Evolutionary conservation across 176 grass and related monocot species (phyloP).

Genomic region (Panicum miliaceum): DNA sequence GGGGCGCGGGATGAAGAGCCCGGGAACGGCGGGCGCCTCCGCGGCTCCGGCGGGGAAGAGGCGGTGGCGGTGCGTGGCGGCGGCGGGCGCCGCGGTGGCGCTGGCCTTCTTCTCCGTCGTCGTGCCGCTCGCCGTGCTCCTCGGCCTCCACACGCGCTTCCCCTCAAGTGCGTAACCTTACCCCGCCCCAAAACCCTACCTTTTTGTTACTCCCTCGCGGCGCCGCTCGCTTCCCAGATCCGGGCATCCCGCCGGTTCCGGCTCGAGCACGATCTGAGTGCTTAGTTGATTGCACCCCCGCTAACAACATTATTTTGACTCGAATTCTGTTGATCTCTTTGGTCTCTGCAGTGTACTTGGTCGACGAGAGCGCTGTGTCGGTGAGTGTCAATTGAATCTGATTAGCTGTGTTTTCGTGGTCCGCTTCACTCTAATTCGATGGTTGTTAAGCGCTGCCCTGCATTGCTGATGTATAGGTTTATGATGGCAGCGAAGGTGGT

Average conservation of each 20-base stretch:
- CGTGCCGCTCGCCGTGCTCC: constrained; percentile 65
- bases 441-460: constrained; percentile 2
- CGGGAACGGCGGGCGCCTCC: constrained; percentile 19
- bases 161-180: constrained; percentile 51
- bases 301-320: neutral
- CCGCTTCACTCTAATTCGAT: constrained; percentile 17
- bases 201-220: neutral
- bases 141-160: constrained; percentile 66
- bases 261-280: neutral
- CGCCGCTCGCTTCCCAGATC: constrained; percentile 20
- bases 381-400: constrained; percentile 37
- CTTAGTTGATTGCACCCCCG: neutral
- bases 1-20: constrained; percentile 54
- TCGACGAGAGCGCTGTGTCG: constrained; percentile 48
- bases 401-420: neutral
- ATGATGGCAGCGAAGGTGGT: constrained; percentile 21
- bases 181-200: constrained; percentile 21
- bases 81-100: constrained; percentile 39
- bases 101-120: constrained; percentile 62
- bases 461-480: constrained; percentile 32
- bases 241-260: neutral
- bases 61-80: constrained; percentile 59
- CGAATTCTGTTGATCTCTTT: neutral
- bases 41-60: constrained; percentile 41
- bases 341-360: constrained; percentile 49